Percentiles rank a stretch among this genome's conserved stretches.
phyloP scores from a whole-genome alignment of 352 stramenopile genomes.

The Pythium phragmiticola region DNA sequence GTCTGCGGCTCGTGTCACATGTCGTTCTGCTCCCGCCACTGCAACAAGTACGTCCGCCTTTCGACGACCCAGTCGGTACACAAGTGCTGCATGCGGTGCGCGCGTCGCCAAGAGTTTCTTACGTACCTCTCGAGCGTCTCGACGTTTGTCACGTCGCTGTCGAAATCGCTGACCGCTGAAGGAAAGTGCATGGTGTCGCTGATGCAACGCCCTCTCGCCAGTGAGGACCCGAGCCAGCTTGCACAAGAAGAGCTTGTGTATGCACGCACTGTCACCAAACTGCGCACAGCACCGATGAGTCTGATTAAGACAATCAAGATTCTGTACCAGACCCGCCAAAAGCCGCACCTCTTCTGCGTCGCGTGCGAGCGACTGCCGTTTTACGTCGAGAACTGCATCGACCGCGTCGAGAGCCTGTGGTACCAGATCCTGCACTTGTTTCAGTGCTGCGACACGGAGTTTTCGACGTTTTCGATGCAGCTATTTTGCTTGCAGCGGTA shows the following conservation, averaged over 20 bases:
- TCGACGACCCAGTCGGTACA: slow-evolving; percentile 34
- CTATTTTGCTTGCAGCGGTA: slow-evolving; percentile 68
- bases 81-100: slow-evolving; percentile 54
- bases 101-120: slow-evolving; percentile 59
- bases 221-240: slow-evolving; percentile 1
- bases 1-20: slow-evolving; percentile 60
- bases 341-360: slow-evolving; percentile 62
- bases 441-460: slow-evolving; percentile 64
- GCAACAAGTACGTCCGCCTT: slow-evolving; percentile 45
- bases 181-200: slow-evolving; percentile 19
- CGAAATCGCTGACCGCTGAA: slow-evolving; percentile 18
- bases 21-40: slow-evolving; percentile 65
- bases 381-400: slow-evolving; percentile 72
- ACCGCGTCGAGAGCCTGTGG: slow-evolving; percentile 76
- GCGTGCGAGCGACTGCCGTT: slow-evolving; percentile 66
- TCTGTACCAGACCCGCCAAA: slow-evolving; percentile 72
- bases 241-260: slow-evolving; percentile 32
- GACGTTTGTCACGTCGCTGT: slow-evolving; percentile 39
- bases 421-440: slow-evolving; percentile 81
- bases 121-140: slow-evolving; percentile 36
- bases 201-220: slow-evolving; percentile 8
- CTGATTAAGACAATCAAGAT: slow-evolving; percentile 81
- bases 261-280: slow-evolving; percentile 47
- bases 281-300: slow-evolving; percentile 58
- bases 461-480: slow-evolving; percentile 43